phyloP scores from a whole-genome alignment of 164 flowering plant species.

The Saururus chinensis region DNA sequence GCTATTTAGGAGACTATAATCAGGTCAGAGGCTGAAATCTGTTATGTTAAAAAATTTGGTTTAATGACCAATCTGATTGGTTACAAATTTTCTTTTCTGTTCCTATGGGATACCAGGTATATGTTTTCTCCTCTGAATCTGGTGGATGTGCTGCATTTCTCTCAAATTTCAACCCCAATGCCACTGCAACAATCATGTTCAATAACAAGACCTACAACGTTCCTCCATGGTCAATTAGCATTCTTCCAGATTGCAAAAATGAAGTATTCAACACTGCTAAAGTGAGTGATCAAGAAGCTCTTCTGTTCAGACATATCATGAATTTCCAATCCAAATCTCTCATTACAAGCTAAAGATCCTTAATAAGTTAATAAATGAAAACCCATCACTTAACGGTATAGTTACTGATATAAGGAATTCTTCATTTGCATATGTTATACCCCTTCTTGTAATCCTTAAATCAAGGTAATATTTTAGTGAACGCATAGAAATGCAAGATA shows the following conservation, averaged over 20 bases:
- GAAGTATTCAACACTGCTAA: constrained; percentile 88
- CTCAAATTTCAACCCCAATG: constrained; percentile 42
- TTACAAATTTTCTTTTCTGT: no score
- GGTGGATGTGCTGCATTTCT: constrained; percentile 88
- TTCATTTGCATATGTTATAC: no score
- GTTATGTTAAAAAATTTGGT: background rate
- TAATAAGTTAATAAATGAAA: no score
- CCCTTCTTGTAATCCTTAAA: no score
- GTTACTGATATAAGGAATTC: no score
- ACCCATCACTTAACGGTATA: no score
- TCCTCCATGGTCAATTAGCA: constrained; percentile 97
- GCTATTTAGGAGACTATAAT: constrained; percentile 38
- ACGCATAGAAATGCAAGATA: no score
- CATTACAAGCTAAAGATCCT: no score
- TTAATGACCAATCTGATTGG: background rate
- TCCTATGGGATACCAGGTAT: constrained; percentile 39
- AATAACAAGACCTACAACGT: constrained; percentile 59
- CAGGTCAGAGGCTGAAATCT: constrained; percentile 1
- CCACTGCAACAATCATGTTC: constrained; percentile 53
- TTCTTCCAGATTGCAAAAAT: constrained; percentile 85
- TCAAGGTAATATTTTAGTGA: no score
- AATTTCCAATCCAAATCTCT: no score
- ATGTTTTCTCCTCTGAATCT: constrained; percentile 49
- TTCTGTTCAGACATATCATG: no score
- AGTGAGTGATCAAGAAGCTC: constrained; percentile 37